phyloP scores from a whole-genome alignment of 2,329 filamentous ascomycete genomes.

The Xylaria polymorpha region DNA sequence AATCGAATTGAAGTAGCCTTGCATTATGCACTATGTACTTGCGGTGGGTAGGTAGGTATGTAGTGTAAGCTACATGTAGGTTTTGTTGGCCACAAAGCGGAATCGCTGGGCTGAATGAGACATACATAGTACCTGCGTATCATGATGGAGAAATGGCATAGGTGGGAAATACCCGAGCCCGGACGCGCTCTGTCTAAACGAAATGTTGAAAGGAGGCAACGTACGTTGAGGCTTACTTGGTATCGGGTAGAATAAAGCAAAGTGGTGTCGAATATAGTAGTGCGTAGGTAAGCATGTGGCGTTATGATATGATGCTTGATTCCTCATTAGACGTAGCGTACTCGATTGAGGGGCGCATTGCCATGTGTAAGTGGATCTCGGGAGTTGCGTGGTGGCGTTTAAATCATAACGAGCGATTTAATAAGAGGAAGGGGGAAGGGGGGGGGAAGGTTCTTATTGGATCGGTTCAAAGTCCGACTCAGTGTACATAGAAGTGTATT shows the following conservation, averaged over 20 bases:
- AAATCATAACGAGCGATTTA: conserved; percentile 14
- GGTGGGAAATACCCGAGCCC: neutral
- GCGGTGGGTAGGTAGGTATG: neutral
- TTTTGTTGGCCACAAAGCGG: neutral
- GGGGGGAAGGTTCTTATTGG: neutral
- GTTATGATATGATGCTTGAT: conserved; percentile 12
- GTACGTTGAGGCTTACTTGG: neutral
- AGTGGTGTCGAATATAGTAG: neutral
- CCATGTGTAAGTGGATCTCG: conserved; percentile 31
- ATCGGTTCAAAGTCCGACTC: neutral
- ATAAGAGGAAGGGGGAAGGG: neutral
- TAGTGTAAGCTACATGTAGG: neutral
- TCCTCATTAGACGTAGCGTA: conserved; percentile 1
- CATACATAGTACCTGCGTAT: neutral
- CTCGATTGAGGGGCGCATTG: conserved; percentile 4
- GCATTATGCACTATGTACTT: neutral
- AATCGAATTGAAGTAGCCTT: neutral
- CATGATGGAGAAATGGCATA: neutral
- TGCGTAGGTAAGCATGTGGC: conserved; percentile 10
- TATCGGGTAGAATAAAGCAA: neutral
- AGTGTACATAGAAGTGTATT: neutral
- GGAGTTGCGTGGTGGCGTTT: conserved; percentile 22
- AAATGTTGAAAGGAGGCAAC: neutral
- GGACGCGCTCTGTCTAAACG: neutral
- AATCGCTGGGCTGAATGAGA: neutral